Base-by-base conservation (phyloP, 2,329 filamentous ascomycete genomes). In the Akanthomyces uredinophilus region DNA sequence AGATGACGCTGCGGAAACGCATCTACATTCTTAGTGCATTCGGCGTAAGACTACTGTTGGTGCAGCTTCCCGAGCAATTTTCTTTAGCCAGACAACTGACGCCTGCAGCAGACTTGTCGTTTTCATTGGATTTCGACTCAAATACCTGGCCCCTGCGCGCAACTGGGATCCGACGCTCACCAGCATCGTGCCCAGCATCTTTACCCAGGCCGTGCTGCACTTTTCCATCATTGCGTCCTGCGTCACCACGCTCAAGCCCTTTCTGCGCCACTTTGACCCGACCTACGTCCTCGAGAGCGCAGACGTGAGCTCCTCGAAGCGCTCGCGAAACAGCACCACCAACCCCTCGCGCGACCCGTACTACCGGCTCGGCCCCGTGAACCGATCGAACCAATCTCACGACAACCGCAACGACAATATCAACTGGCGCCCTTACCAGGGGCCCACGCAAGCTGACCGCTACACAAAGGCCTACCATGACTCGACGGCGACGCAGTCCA, bases 261-360 rank as follows among this genome's bases (percentile, higher is more conserved):
- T 62, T 16, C 53, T 66, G 18, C 63, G 64, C 52, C 60, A 63
- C 52, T 65, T 66, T 57, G 52, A 60, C 27, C 58, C 57, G 11
- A 62, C 64, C 24, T 43, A 62, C 2, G 59, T 59, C 27, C 22
- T 64, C 5, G 65, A 65, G 32, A 65, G 63, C 39, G 53, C 52
- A 11, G 63, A 60, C 41, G 55, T 57, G 52, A 43, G 55, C 22
- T 47, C 63, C 20, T 44, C 41, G 37, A 54, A 50, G 35, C 60
- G 53, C 46, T 54, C 52, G 22, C 37, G 32, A 13, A 5, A 11
- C 16, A 54, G 51, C 35, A 39, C 44, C 18, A 51, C 24, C 10
- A 46, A 54, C 7, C 29, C n/a, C 29, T 50, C 49, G 43, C 27
- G 53, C 22, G 55, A 62, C 11, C 63, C 65, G 14, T 44, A 63